Base-by-base conservation (phyloP, 2,329 filamentous ascomycete genomes). In the Colletotrichum lini region DNA sequence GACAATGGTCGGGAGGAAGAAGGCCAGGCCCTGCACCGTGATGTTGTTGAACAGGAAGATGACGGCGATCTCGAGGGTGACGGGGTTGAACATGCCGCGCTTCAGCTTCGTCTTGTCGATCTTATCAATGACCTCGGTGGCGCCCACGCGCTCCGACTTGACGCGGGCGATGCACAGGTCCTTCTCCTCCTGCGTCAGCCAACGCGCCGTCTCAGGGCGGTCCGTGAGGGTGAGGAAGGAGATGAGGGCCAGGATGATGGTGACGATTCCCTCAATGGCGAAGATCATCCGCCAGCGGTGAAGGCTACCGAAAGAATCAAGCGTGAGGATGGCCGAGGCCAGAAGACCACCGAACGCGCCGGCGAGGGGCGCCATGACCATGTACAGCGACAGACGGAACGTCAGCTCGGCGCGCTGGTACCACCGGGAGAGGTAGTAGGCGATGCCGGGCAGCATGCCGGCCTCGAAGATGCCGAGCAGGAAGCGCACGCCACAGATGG, bases 341-440 rank as follows among this genome's bases (percentile, higher is more conserved):
- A 94, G 82, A 0, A 94, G 83, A 0, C 92, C 92, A 23, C 92
- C 92, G 74, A 94, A 94, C 0, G 91, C 91, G 3, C 92, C 92
- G 0, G 92, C 91, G 0, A 94, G 83, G 0, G 91, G 91, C 0
- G 91, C 89, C 87, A 90, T 92, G 67, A 93, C 90, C 65, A 94
- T 89, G 80, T 93, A 94, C 2, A 93, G 81, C 0, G 90, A 88
- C 0, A 94, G 82, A 0, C 92, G 86, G 78, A 93, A 93, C 0
- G 89, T 87, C 7, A 94, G 82, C 79, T 94, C 92, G 60, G 86
- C 87, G 42, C 90, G 84, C n/a, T 91, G 84, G 74, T 94, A 94
- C 92, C 92, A 94, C 62, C 92, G 84, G 0, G 88, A 91, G 23
- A 94, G 81, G 75, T 94, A 94, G 79, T 94, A 94, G 0, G 91